Conservation (phyloP, 1,284 basidiomycete species). For the Malassezia vespertilionis region DNA sequence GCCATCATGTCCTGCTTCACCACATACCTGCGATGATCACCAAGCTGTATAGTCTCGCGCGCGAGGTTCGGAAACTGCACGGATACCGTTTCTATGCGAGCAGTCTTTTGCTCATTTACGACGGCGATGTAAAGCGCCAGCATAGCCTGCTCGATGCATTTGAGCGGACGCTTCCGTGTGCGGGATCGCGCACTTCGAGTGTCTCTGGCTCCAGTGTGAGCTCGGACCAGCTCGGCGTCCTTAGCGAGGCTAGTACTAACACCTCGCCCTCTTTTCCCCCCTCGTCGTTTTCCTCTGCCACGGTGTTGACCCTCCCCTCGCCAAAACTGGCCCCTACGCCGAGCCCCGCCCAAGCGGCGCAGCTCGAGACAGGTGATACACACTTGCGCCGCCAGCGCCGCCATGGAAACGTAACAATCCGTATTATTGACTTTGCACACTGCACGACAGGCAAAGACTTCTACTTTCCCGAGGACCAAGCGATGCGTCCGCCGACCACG, state of each 20-base stretch:
- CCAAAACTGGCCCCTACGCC: not conserved
- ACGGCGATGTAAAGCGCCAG: constrained; percentile 80
- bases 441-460: constrained; percentile 93
- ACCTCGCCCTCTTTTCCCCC: not conserved
- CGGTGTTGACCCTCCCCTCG: constrained; percentile 7
- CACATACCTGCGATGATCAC: constrained; percentile 84
- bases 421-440: constrained; percentile 96
- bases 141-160: constrained; percentile 50
- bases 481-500: constrained; percentile 21
- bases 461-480: constrained; percentile 51
- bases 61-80: constrained; percentile 72
- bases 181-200: not conserved
- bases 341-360: not conserved
- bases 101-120: constrained; percentile 90
- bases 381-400: constrained; percentile 39
- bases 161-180: constrained; percentile 15
- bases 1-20: constrained; percentile 68
- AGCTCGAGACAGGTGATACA: no score
- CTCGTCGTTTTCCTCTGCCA: constrained; percentile 2
- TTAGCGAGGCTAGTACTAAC: not conserved
- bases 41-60: constrained; percentile 85
- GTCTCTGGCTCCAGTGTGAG: not conserved
- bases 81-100: constrained; percentile 98
- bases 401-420: constrained; percentile 80
- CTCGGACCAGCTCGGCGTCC: not conserved